Evolutionary conservation across 306 rosid species (phyloP).

Genomic region (Cicer chorassanicum): DNA sequence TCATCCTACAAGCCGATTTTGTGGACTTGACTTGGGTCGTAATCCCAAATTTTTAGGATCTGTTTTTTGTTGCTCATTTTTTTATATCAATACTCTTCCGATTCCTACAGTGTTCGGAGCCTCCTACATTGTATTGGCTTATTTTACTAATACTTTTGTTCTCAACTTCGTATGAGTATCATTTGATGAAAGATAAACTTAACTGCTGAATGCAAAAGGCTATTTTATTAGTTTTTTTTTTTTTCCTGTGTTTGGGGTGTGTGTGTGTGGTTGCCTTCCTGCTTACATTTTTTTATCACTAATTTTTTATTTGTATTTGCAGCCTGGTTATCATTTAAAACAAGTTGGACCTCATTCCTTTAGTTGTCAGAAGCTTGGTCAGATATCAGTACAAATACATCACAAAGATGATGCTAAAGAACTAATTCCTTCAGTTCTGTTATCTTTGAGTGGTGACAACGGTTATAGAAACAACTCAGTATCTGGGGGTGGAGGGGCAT

Average conservation of each 20-base stretch:
- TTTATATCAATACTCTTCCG: conserved; percentile 15
- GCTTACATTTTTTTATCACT: conserved; percentile 34
- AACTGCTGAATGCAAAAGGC: conserved; percentile 20
- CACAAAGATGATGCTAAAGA: conserved; percentile 70
- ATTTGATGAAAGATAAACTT: conserved; percentile 18
- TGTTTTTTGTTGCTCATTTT: conserved; percentile 15
- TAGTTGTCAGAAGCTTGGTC: conserved; percentile 96
- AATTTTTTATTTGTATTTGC: conserved; percentile 48
- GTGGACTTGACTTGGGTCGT: neutral
- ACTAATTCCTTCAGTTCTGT: conserved; percentile 83
- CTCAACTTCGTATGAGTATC: conserved; percentile 15
- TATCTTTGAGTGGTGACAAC: conserved; percentile 91
- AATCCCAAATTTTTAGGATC: neutral
- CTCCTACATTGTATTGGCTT: neutral
- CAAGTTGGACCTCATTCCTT: conserved; percentile 79
- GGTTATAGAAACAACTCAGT: conserved; percentile 96
- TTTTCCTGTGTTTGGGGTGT: neutral
- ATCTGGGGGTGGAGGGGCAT: conserved; percentile 79
- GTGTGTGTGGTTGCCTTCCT: conserved; percentile 41
- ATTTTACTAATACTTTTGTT: conserved; percentile 13
- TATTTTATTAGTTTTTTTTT: neutral
- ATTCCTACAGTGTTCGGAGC: conserved; percentile 9
- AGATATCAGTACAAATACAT: conserved; percentile 75
- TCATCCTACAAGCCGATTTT: neutral
- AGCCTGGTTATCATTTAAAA: conserved; percentile 90